A percentile compares a stretch with the other conserved stretches of the same genome.
Conservation (phyloP, 352 stramenopile species). For the Phytopythium delawarense region DNA sequence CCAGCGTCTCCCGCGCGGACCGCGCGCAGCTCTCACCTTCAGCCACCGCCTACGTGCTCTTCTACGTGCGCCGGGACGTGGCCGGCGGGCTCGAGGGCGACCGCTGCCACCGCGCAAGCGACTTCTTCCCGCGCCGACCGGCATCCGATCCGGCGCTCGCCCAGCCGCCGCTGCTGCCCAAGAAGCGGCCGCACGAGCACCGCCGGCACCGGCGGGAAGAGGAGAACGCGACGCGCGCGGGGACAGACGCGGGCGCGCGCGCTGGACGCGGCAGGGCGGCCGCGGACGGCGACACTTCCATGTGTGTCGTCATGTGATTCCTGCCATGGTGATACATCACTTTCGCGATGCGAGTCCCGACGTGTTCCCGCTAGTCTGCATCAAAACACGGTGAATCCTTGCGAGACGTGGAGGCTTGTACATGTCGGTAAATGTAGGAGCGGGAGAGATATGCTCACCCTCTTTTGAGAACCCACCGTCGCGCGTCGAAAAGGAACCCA, state of each 20-base stretch:
- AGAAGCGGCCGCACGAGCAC: neutral
- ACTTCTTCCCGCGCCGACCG: constrained; percentile 35
- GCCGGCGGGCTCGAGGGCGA: constrained; percentile 3
- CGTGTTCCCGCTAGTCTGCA: neutral
- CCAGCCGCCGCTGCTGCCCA: neutral
- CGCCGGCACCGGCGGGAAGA: neutral
- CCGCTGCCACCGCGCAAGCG: constrained; percentile 4
- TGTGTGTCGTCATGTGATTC: constrained; percentile 4
- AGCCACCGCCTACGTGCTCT: constrained; percentile 63
- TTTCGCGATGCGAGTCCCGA: neutral
- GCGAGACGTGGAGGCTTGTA: neutral
- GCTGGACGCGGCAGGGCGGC: neutral
- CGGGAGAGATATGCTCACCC: neutral
- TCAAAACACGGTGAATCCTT: neutral
- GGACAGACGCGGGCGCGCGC: no score
- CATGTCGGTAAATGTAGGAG: neutral
- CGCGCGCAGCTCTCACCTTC: constrained; percentile 33
- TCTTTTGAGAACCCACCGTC: neutral
- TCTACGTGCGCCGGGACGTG: constrained; percentile 59
- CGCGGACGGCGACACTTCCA: neutral
- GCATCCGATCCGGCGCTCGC: neutral
- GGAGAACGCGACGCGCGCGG: neutral
- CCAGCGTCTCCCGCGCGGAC: constrained; percentile 21
- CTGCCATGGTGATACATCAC: neutral
- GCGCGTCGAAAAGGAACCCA: constrained; percentile 2